phyloP scores from a whole-genome alignment of 345 rosid species.

The Erysimum cheiranthoides region DNA sequence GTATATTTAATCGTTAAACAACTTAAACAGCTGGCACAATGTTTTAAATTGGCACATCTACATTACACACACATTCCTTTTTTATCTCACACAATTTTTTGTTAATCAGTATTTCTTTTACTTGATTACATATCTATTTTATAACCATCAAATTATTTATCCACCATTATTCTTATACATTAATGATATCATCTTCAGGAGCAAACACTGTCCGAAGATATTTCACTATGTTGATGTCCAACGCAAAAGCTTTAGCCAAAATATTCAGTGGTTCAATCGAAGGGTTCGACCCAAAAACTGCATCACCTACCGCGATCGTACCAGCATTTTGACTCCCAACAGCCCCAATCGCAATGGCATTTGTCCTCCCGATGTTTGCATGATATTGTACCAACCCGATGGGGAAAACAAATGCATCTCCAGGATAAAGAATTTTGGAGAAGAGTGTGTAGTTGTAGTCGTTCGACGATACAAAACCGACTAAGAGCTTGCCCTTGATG shows the following conservation, averaged over 20 bases:
- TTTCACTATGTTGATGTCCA: slow-evolving; percentile 35
- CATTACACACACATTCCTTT: neutral
- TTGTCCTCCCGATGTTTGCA: slow-evolving; percentile 37
- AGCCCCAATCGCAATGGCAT: slow-evolving; percentile 3
- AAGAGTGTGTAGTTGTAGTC: slow-evolving; percentile 37
- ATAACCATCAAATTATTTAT: neutral
- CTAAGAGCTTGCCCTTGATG: slow-evolving; percentile 41
- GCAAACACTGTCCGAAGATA: slow-evolving; percentile 34
- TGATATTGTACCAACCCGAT: slow-evolving; percentile 43
- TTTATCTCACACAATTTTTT: neutral
- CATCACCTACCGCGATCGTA: slow-evolving; percentile 7
- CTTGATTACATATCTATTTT: neutral
- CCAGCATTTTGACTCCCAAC: slow-evolving; percentile 26
- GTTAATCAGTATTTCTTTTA: neutral
- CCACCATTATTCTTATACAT: neutral
- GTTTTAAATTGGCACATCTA: neutral
- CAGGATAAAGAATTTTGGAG: slow-evolving; percentile 39
- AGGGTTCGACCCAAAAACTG: slow-evolving; percentile 40
- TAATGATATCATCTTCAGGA: neutral
- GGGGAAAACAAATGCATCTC: slow-evolving; percentile 45
- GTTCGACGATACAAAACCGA: slow-evolving; percentile 45
- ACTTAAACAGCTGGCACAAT: too few species aligned
- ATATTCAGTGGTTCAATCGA: slow-evolving; percentile 34
- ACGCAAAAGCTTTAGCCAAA: slow-evolving; percentile 45
- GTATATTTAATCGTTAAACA: too few species aligned